phyloP scores from a whole-genome alignment of 345 rosid species.

The Citrus sp. region DNA sequence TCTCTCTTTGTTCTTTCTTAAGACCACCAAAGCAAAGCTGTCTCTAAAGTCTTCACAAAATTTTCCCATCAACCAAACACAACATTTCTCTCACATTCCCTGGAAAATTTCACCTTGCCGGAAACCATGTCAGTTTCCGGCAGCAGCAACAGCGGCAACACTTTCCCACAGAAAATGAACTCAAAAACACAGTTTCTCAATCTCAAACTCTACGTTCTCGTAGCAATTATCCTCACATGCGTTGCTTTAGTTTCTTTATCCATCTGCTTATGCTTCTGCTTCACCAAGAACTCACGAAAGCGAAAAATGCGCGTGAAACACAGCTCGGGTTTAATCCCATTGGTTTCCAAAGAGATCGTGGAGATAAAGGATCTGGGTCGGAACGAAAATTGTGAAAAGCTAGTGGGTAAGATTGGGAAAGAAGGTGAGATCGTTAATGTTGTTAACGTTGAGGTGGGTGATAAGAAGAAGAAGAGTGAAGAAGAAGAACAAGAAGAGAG shows the following conservation, averaged over 20 bases:
- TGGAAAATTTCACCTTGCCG: slow-evolving; percentile 18
- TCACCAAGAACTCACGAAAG: slow-evolving; percentile 44
- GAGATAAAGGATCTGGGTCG: slow-evolving; percentile 60
- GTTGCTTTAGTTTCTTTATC: slow-evolving; percentile 33
- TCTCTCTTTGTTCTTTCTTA: not conserved
- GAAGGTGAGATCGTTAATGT: slow-evolving; percentile 11
- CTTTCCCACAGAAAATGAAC: slow-evolving; percentile 29
- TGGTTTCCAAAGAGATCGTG: slow-evolving; percentile 66
- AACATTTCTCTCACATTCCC: not conserved
- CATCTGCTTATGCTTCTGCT: slow-evolving; percentile 54
- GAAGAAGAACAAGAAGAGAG: slow-evolving; percentile 31
- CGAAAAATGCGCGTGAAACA: slow-evolving; percentile 58
- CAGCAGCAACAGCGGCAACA: slow-evolving; percentile 7
- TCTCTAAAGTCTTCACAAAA: not conserved
- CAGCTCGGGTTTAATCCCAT: slow-evolving; percentile 69
- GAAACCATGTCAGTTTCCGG: slow-evolving; percentile 54
- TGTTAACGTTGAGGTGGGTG: not conserved
- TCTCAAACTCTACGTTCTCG: slow-evolving; percentile 53
- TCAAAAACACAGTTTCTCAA: slow-evolving; percentile 47
- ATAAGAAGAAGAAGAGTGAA: slow-evolving; percentile 13
- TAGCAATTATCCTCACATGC: slow-evolving; percentile 43
- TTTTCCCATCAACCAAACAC: slow-evolving; percentile 20
- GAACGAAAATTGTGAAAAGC: slow-evolving; percentile 11
- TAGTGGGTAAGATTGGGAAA: slow-evolving; percentile 30
- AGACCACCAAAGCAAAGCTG: not conserved